Percentiles rank a stretch among this genome's conserved stretches.
These are phyloP conservation scores for Zygosaccharomyces siamensis DNA, from an alignment of 805 yeast species.

Conservation along the genomic window DNA sequence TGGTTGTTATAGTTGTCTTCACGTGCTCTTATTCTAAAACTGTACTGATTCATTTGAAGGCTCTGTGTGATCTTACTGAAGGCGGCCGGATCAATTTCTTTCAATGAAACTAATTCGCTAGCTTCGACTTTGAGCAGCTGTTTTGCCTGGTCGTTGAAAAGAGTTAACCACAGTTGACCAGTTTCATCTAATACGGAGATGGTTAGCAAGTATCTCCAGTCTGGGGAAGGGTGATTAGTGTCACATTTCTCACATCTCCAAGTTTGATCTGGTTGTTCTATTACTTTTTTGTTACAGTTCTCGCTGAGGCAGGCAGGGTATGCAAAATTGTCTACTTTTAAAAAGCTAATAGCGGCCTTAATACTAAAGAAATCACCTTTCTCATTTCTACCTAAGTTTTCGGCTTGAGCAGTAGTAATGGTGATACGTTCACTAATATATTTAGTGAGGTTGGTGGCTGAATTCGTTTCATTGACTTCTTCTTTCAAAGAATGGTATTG, in stretches of 20 bases:
- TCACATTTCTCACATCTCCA: constrained; percentile 97
- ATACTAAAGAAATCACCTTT: constrained; percentile 73
- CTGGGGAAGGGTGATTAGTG: constrained; percentile 59
- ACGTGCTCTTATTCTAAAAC: constrained; percentile 74
- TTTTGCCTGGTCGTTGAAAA: constrained; percentile 81
- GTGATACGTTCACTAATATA: constrained; percentile 56
- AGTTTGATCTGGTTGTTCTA: constrained; percentile 63
- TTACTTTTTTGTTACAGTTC: constrained; percentile 78
- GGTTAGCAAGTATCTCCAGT: constrained; percentile 75
- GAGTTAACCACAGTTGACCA: constrained; percentile 80
- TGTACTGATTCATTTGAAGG: constrained; percentile 61
- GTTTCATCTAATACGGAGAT: constrained; percentile 72
- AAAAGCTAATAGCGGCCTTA: constrained; percentile 67
- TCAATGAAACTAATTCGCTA: constrained; percentile 48
- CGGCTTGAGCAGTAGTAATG: constrained; percentile 59
- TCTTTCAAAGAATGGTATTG: constrained; percentile 57
- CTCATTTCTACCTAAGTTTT: constrained; percentile 67
- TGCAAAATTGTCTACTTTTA: constrained; percentile 70
- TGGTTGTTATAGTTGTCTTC: constrained; percentile 81
- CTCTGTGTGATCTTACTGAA: constrained; percentile 44
- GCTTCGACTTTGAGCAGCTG: constrained; percentile 60
- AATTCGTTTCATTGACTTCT: constrained; percentile 40
- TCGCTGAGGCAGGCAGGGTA: constrained; percentile 85
- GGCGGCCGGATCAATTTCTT: constrained; percentile 44
- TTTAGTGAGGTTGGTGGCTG: constrained; percentile 37